Evolutionary conservation across 257 asterid species (phyloP), one percentile per base, ranked within the genome.

Genomic region (Leonotis leonurus): DNA sequence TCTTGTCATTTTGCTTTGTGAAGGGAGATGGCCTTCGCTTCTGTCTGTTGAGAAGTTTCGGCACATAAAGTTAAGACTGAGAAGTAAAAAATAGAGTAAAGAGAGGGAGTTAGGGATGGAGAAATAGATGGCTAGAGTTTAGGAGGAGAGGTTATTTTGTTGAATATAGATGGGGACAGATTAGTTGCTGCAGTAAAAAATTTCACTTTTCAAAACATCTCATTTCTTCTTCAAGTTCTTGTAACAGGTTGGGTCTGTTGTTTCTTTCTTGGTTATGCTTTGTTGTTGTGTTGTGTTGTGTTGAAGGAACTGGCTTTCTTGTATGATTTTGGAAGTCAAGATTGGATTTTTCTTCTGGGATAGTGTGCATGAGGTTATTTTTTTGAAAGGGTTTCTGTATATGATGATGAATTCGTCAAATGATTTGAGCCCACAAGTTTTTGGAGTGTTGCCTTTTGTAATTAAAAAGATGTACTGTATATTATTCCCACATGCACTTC

Each of bases 161-260:
- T 54, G 61, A 54, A n/a, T n/a, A n/a, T n/a, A 69, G 62, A 73
- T 49, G 62, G 68, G 64, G 59, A 60, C 58, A 32, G 54, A 69
- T 57, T 56, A 39, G 60, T 49, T 44, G n/a, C n/a, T n/a, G 66
- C 0, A 43, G 60, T 44, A 20, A 62, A 44, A 40, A 13, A 25
- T 49, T 70, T 30, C 16, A 44, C 32, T 58, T 39, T 62, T 69
- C 17, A 60, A 33, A 27, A 56, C 54, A 45, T 3, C 4, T 52
- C 25, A 24, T n/a, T n/a, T n/a, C n/a, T n/a, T n/a, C n/a, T n/a
- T n/a, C n/a, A n/a, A 32, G 22, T 30, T 52, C 32, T 48, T 24
- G n/a, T 32, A 51, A 71, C 40, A 74, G 69, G 77, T 78, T 74
- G 67, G 70, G 62, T 73, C 71, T 73, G 62, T 51, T 70, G 21